These are phyloP conservation scores for Phyllosticta paracitricarpa DNA, from an alignment of 2,329 filamentous ascomycete species.

Conservation along the genomic window DNA sequence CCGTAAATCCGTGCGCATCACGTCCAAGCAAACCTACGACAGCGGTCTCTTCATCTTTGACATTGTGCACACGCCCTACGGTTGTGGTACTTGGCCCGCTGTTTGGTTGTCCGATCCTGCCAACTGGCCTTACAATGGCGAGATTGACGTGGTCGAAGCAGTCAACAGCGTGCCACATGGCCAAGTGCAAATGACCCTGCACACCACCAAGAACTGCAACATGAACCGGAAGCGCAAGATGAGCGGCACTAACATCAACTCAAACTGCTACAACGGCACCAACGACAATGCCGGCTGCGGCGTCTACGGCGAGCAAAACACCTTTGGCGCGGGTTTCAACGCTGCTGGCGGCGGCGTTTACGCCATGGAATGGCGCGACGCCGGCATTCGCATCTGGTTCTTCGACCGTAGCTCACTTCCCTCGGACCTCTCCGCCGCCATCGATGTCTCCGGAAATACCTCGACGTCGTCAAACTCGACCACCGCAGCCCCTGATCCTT, in stretches of 20 bases:
- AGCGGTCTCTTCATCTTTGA: constrained; percentile 23
- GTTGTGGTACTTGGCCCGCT: constrained; percentile 25
- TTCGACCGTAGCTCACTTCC: constrained; percentile 39
- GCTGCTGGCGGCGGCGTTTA: constrained; percentile 38
- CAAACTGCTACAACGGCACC: constrained; percentile 22
- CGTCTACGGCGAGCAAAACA: constrained; percentile 12
- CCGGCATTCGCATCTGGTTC: constrained; percentile 43
- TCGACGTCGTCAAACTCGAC: neutral
- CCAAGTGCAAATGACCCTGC: constrained; percentile 14
- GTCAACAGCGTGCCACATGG: constrained; percentile 20
- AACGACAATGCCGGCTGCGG: constrained; percentile 15
- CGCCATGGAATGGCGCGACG: constrained; percentile 38
- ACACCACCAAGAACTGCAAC: constrained; percentile 3
- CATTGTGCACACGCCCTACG: constrained; percentile 22
- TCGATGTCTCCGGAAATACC: neutral
- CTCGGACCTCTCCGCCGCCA: constrained; percentile 26
- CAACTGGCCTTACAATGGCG: constrained; percentile 20
- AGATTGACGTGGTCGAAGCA: constrained; percentile 27
- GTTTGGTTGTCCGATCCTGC: constrained; percentile 23
- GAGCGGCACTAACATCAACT: constrained; percentile 14
- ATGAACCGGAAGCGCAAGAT: constrained; percentile 11
- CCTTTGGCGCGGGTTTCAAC: constrained; percentile 22
- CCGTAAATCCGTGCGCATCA: constrained; percentile 23
- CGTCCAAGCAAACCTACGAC: constrained; percentile 19
- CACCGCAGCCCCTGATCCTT: constrained; percentile 33